Base-by-base conservation (phyloP, 2,329 filamentous ascomycete species). In the Fusarium anthophilum region DNA sequence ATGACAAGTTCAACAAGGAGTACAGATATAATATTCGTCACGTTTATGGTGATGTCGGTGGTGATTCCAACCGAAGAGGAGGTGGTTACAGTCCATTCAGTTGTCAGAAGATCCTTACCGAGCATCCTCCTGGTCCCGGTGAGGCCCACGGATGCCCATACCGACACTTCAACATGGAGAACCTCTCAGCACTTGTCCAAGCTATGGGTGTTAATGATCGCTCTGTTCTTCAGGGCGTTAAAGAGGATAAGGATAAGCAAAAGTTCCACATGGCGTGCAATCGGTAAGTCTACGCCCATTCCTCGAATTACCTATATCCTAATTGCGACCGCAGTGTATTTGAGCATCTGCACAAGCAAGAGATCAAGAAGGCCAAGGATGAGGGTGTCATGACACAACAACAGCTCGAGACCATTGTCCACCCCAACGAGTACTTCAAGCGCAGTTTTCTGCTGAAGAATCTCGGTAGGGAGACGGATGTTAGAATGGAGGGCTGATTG, bases 381-480 rank as follows among this genome's bases (percentile, higher is more conserved):
- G 91, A 94, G 56, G 88, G 90, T 11, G 86, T 91, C 58, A 92
- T 92, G 91, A 91, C 87, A 18, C 85, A 91, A 12, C 90, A 91
- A 22, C 94, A 98, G 81, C 87, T 98, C 47, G 96, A 98, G 83
- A 98, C 96, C 0, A 97, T 99, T 80, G 92, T 98, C 28, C 96
- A 99, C 83, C 96, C 96, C 17, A 99, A 99, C 81, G 95, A 96
- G 74, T 99, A 98, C 83, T 99, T 98, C 83, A 98, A 98, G 87
- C 89, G 96, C 63, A 97, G 95, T 81, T 98, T 94, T 82, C 79
- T 97, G 76, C 85, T 99, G 70, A 98, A 95, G 86, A 94, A 96
- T 80, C 82, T 97, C 32, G 91, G 83, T 57, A 90, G 84, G 28
- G 84, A 84, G 68, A 83, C 85, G 24, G 88, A 91, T 69, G 83